Percentiles rank a stretch among this genome's conserved stretches.
Evolutionary conservation across 768 basidiomycete species (phyloP).

Genomic region (Guyanaporus albipodus): DNA sequence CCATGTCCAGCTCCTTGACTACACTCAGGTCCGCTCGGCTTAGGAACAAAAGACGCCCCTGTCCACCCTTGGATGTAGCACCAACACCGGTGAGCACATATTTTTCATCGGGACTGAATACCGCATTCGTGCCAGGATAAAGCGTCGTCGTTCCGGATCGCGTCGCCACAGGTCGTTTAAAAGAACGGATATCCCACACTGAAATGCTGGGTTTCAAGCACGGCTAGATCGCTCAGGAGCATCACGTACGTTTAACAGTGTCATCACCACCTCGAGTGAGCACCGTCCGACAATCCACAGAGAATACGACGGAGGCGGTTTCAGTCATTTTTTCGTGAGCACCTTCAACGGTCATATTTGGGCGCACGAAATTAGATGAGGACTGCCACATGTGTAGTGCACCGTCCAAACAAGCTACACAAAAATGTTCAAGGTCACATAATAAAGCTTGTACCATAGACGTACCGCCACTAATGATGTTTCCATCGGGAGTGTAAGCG

Average conservation of each 20-base stretch:
- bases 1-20: slow-evolving; percentile 62
- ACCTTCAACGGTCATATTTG: slow-evolving; percentile 78
- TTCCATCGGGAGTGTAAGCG: slow-evolving; percentile 87
- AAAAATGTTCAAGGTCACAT: neutral
- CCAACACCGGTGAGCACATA: slow-evolving; percentile 82
- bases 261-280: slow-evolving; percentile 92
- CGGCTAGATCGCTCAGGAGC: neutral
- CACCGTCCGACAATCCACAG: slow-evolving; percentile 80
- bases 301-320: slow-evolving; percentile 84
- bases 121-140: slow-evolving; percentile 90
- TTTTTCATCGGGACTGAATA: slow-evolving; percentile 93
- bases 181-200: slow-evolving; percentile 95
- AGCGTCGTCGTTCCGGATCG: slow-evolving; percentile 63
- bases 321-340: slow-evolving; percentile 87
- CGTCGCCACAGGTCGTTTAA: slow-evolving; percentile 84
- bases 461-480: slow-evolving; percentile 82
- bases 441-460: slow-evolving; percentile 12
- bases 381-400: slow-evolving; percentile 92
- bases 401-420: slow-evolving; percentile 82
- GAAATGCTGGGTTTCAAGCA: slow-evolving; percentile 4
- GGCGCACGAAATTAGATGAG: slow-evolving; percentile 88
- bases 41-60: slow-evolving; percentile 73
- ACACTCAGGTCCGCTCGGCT: slow-evolving; percentile 65
- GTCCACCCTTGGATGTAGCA: slow-evolving; percentile 58
- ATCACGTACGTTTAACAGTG: slow-evolving; percentile 84